Conservation (phyloP, 805 yeast species). For the Myxozyma neotropica region DNA sequence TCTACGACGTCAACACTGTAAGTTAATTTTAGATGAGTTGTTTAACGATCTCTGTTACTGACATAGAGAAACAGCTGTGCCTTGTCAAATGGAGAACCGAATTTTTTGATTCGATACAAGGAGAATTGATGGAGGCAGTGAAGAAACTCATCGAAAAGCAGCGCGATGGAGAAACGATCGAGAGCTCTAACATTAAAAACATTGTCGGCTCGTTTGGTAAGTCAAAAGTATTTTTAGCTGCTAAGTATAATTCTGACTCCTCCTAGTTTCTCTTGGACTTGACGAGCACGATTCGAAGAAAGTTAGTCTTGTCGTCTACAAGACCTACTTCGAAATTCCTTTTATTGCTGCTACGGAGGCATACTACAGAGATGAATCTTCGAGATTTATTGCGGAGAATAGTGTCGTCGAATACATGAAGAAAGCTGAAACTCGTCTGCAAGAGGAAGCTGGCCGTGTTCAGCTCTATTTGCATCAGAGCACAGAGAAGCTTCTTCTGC, state of each 20-base stretch:
- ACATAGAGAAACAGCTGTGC: constrained; percentile 50
- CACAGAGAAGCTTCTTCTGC: constrained; percentile 75
- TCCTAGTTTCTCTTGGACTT: constrained; percentile 74
- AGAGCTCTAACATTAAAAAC: constrained; percentile 63
- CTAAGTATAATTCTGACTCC: background rate
- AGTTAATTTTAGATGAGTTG: background rate
- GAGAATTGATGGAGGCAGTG: constrained; percentile 65
- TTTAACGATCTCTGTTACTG: background rate
- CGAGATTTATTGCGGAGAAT: constrained; percentile 64
- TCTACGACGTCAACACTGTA: constrained; percentile 83
- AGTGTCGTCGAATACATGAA: constrained; percentile 89
- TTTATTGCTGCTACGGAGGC: constrained; percentile 61
- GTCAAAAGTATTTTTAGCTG: background rate
- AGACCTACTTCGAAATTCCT: constrained; percentile 72
- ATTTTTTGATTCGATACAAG: constrained; percentile 70
- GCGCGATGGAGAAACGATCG: constrained; percentile 75
- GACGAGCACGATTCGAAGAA: constrained; percentile 88
- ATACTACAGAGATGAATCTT: constrained; percentile 71
- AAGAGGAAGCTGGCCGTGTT: constrained; percentile 79
- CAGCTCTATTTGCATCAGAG: constrained; percentile 81
- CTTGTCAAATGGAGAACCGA: constrained; percentile 84
- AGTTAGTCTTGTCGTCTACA: constrained; percentile 78
- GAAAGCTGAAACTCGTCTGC: constrained; percentile 78
- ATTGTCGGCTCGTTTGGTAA: constrained; percentile 73
- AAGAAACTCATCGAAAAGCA: constrained; percentile 75